Conservation (phyloP, 108 stramenopile genomes). For the Cyclotella baltica region DNA sequence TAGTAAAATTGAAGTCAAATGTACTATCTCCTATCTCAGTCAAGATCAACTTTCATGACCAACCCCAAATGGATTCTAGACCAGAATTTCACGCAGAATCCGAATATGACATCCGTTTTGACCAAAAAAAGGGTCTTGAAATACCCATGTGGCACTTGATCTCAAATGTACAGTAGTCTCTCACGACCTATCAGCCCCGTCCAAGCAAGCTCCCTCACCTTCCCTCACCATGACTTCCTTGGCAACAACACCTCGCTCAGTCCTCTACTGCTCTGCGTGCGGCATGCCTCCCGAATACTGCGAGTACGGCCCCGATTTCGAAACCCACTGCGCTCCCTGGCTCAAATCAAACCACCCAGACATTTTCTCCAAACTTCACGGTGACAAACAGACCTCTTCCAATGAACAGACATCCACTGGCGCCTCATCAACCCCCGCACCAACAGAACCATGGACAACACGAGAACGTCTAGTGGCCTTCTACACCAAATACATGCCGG, state of each 20-base stretch:
- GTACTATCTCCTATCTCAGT: too few species aligned
- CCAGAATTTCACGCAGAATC: too few species aligned
- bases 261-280: constrained; percentile 92
- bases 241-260: constrained; percentile 1
- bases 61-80: too few species aligned
- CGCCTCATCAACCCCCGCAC: constrained; percentile 20
- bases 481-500: constrained; percentile 88
- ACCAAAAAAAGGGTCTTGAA: too few species aligned
- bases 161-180: too few species aligned
- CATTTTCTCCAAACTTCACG: constrained; percentile 50
- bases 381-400: constrained; percentile 1
- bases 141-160: too few species aligned
- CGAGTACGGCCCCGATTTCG: constrained; percentile 93
- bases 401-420: neutral
- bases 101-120: too few species aligned
- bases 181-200: too few species aligned
- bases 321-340: constrained; percentile 84
- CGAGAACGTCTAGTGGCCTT: constrained; percentile 80
- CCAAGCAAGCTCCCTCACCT: too few species aligned
- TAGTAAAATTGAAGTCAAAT: too few species aligned
- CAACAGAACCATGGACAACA: constrained; percentile 80
- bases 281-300: constrained; percentile 98
- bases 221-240: neutral
- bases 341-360: constrained; percentile 74
- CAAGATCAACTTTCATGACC: too few species aligned